Base-by-base conservation (phyloP, 2,329 filamentous ascomycete genomes). In the Talaromyces sp. region DNA sequence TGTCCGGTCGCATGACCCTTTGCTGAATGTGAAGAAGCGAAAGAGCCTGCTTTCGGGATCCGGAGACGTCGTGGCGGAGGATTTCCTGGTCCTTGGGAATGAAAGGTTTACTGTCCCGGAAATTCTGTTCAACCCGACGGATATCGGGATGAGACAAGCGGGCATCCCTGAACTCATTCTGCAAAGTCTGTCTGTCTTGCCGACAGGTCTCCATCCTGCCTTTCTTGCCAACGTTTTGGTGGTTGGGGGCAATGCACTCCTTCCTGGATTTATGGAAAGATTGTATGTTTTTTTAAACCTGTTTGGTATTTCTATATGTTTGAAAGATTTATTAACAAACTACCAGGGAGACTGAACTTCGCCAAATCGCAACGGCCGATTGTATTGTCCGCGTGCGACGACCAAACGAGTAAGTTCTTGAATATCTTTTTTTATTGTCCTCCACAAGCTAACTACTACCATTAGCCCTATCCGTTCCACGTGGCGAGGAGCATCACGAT, bases 51-150 rank as follows among this genome's bases (percentile, higher is more conserved):
- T 79, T 10, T 75, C 83, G 17, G 72, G 78, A n/a, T 73, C 75
- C 19, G 74, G 71, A 76, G 78, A 57, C 69, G 79, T 76, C 50
- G 74, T 74, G 11, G 80, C 81, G 26, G 93, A 98, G 71, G 93
- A 98, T 71, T 81, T 93, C 14, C 77, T 99, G 64, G 91, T 92
- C 0, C 81, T 99, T 10, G 88, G 91, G 4, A 98, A 97, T 73
- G 95, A 99, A 77, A 86, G 93, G 52, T 99, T 99, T 71, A 81
- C 86, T 1, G 89, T 96, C 0, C 93, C 95, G 0, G 95, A 99
- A 72, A 81, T 98, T 6, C 78, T 99, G 2, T 98, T 99, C 77
- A 89, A 84, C 59, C 95, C 95, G 0, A 82, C 84, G 3, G 93
- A 98, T 75, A 87, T 96, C 50, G 93, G 92, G 0, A 86, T 97